Evolutionary conservation across 2,329 filamentous ascomycete genomes (phyloP).

Genomic region (Penicillium sp.): DNA sequence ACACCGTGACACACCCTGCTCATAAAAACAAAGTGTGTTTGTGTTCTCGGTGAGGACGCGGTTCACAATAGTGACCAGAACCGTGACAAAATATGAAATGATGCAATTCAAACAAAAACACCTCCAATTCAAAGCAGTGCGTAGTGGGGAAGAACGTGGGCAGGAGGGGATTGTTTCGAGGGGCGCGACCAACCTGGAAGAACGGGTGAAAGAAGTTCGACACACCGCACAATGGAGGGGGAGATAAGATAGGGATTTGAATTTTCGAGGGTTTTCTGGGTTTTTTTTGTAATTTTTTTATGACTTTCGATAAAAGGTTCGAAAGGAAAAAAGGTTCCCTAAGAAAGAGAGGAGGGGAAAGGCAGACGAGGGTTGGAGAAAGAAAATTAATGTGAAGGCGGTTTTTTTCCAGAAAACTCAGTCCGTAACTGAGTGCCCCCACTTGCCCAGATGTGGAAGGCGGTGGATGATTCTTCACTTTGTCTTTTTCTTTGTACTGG

Average conservation of each 20-base stretch:
- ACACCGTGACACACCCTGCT: not conserved
- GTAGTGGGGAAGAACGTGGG: not conserved
- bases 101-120: not conserved
- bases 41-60: not conserved
- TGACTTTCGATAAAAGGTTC: constrained; percentile 32
- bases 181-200: constrained; percentile 22
- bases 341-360: constrained; percentile 26
- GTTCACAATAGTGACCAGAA: not conserved
- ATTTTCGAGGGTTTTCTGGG: constrained; percentile 41
- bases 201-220: constrained; percentile 30
- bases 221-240: constrained; percentile 36
- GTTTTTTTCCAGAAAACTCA: constrained; percentile 34
- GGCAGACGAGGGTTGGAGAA: constrained; percentile 20
- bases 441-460: constrained; percentile 25
- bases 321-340: constrained; percentile 34
- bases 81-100: not conserved
- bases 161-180: not conserved
- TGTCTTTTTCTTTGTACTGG: constrained; percentile 1
- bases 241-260: constrained; percentile 29
- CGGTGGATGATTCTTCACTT: not conserved
- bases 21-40: not conserved
- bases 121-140: not conserved
- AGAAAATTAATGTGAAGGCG: constrained; percentile 28
- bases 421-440: constrained; percentile 21
- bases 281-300: constrained; percentile 38